These are phyloP conservation scores for Boletus insuetus DNA, from an alignment of 768 basidiomycete genomes.

Conservation along the genomic window DNA sequence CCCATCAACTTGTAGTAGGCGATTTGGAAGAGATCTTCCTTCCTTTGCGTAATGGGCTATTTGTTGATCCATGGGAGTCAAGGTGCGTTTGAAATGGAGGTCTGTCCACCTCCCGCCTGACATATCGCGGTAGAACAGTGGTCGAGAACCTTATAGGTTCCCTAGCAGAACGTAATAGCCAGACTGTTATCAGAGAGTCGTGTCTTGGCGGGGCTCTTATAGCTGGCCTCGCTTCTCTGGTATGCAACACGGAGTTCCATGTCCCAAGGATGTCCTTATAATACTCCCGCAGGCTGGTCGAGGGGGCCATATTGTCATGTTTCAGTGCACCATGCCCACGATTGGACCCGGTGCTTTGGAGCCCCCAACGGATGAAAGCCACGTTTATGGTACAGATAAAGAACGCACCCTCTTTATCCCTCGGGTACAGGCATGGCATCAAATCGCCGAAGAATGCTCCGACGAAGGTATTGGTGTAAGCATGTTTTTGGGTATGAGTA, in stretches of 20 bases:
- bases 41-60: constrained; percentile 68
- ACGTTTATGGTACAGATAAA: constrained; percentile 79
- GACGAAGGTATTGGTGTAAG: constrained; percentile 89
- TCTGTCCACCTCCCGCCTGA: constrained; percentile 5
- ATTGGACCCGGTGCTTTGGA: constrained; percentile 70
- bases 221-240: constrained; percentile 69
- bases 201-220: constrained; percentile 79
- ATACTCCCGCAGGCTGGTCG: constrained; percentile 46
- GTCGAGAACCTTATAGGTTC: constrained; percentile 66
- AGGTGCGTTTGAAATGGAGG: constrained; percentile 45
- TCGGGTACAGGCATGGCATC: constrained; percentile 75
- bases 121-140: constrained; percentile 40
- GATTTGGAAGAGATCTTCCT: constrained; percentile 94
- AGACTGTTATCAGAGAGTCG: constrained; percentile 48
- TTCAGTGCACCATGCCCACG: constrained; percentile 67
- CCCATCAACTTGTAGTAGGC: constrained; percentile 74
- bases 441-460: constrained; percentile 84
- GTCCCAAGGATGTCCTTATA: constrained; percentile 5
- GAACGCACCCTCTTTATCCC: constrained; percentile 79
- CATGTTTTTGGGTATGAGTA: constrained; percentile 79
- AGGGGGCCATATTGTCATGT: constrained; percentile 78
- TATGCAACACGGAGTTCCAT: constrained; percentile 35
- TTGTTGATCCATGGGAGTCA: constrained; percentile 71
- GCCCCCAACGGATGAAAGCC: constrained; percentile 55
- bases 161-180: constrained; percentile 60